phyloP scores from a whole-genome alignment of 805 yeast species.

The Debaryomyces maramus region DNA sequence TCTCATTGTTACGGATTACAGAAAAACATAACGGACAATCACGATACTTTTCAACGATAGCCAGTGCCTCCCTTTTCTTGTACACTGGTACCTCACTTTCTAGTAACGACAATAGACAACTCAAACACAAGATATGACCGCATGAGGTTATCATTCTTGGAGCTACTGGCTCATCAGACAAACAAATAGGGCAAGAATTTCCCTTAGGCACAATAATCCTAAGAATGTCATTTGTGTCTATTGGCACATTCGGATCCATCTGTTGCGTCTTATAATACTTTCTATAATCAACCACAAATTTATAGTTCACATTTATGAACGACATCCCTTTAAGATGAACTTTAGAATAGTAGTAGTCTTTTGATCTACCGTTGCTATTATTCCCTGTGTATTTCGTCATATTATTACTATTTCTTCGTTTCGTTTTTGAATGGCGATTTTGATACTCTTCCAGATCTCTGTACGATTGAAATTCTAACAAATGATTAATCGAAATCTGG shows the following conservation, averaged over 20 bases:
- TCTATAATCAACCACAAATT: constrained; percentile 73
- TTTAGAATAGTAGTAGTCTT: constrained; percentile 15
- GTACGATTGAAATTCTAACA: constrained; percentile 55
- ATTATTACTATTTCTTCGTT: constrained; percentile 15
- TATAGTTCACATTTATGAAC: constrained; percentile 79
- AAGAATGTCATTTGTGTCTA: constrained; percentile 59
- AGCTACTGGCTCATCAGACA: constrained; percentile 79
- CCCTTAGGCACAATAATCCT: constrained; percentile 75
- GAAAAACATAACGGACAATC: constrained; percentile 84
- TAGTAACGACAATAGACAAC: constrained; percentile 74
- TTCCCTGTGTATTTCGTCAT: constrained; percentile 7
- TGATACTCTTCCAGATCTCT: constrained; percentile 39
- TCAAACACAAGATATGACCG: constrained; percentile 87
- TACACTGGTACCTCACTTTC: constrained; percentile 50
- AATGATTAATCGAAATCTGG: constrained; percentile 50
- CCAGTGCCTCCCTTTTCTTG: constrained; percentile 35
- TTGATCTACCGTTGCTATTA: constrained; percentile 6
- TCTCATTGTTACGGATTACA: constrained; percentile 48
- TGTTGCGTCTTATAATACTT: constrained; percentile 57
- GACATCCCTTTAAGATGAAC: constrained; percentile 61
- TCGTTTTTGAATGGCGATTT: constrained; percentile 12
- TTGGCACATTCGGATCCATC: constrained; percentile 72
- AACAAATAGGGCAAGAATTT: constrained; percentile 88
- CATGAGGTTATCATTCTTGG: constrained; percentile 90
- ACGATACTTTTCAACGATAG: constrained; percentile 48